A percentile compares a stretch with the other conserved stretches of the same genome.
Conservation (phyloP, 148 eudicot species). For the Diospyros kaki region DNA sequence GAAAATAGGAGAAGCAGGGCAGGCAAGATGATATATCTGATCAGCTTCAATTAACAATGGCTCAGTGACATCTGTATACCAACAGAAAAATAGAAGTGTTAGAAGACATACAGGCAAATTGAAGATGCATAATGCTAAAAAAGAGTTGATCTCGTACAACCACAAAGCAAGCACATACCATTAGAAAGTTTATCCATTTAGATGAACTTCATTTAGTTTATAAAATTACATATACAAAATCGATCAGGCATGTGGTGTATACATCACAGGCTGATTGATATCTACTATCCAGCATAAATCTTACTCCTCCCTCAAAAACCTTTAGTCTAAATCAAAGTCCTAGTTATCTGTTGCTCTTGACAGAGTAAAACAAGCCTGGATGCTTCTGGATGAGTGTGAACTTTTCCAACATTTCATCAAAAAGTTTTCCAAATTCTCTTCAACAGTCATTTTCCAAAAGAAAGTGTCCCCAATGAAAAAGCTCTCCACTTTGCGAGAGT, state of each 20-base stretch:
- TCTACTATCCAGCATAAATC: too few species aligned
- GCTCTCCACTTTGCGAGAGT: too few species aligned
- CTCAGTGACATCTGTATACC: conserved; percentile 79
- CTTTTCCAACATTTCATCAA: too few species aligned
- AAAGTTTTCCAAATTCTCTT: too few species aligned
- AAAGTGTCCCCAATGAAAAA: too few species aligned
- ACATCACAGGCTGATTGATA: too few species aligned
- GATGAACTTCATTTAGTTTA: neutral
- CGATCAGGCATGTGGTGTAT: neutral
- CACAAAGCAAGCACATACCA: neutral
- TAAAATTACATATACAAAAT: neutral
- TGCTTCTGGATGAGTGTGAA: too few species aligned
- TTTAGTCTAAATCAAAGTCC: too few species aligned
- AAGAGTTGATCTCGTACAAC: neutral
- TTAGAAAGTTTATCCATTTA: neutral
- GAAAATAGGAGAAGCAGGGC: conserved; percentile 97
- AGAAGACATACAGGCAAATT: neutral
- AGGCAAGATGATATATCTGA: conserved; percentile 93
- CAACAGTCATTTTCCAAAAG: too few species aligned
- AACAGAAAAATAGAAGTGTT: neutral
- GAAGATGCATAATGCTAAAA: neutral
- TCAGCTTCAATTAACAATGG: conserved; percentile 85
- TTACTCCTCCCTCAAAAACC: too few species aligned
- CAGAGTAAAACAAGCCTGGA: too few species aligned
- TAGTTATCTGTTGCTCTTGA: too few species aligned